Conservation (phyloP, 2,329 filamentous ascomycete species). For the Fusarium sp. region DNA sequence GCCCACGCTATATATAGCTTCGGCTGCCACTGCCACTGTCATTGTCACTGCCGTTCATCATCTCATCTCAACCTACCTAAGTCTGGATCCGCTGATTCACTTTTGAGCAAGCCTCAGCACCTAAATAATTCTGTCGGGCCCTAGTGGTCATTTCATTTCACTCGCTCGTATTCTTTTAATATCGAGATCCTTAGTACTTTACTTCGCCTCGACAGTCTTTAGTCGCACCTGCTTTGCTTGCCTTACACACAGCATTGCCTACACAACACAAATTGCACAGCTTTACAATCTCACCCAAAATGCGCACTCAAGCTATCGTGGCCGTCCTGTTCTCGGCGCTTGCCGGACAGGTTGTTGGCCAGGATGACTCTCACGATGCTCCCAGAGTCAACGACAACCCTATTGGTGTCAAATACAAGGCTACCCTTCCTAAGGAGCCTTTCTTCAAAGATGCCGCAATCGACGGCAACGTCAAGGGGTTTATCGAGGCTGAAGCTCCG, state of each 20-base stretch:
- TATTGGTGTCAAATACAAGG: conserved; percentile 61
- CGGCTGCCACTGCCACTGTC: conserved; percentile 8
- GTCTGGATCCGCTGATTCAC: conserved; percentile 12
- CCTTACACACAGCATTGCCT: conserved; percentile 6
- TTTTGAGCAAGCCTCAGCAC: conserved; percentile 22
- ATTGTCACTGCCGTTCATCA: neutral
- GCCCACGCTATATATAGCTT: conserved; percentile 27
- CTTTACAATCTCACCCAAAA: conserved; percentile 16
- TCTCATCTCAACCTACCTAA: conserved; percentile 1
- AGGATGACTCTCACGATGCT: conserved; percentile 52
- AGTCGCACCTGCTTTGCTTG: conserved; percentile 5
- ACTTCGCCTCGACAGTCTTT: neutral
- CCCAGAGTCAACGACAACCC: conserved; percentile 65
- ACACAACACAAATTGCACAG: neutral
- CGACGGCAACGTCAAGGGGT: conserved; percentile 64
- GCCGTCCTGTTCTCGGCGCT: conserved; percentile 43
- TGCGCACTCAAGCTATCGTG: conserved; percentile 36
- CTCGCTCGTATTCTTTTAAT: conserved; percentile 17
- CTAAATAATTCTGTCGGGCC: conserved; percentile 4
- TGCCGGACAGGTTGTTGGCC: conserved; percentile 41
- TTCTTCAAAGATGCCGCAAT: conserved; percentile 60
- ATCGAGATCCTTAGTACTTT: neutral
- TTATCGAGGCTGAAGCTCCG: conserved; percentile 56
- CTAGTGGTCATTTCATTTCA: conserved; percentile 23
- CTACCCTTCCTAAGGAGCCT: conserved; percentile 61